Percentiles rank a stretch among this genome's conserved stretches.
phyloP scores from a whole-genome alignment of 2,329 filamentous ascomycete genomes.

The Botryotinia narcissicola region DNA sequence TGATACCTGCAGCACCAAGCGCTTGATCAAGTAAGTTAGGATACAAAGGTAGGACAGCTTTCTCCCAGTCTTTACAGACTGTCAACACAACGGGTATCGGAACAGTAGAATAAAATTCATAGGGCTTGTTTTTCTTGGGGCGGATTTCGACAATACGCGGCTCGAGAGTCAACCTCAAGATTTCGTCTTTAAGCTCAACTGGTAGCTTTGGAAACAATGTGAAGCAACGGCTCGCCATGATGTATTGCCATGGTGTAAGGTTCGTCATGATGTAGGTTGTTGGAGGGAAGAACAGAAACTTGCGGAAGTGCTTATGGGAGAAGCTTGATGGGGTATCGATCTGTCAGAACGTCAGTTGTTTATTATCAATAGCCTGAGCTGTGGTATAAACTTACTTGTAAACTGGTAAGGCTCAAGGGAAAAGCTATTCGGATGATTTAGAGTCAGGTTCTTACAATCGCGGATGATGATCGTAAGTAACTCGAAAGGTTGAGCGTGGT shows the following conservation, averaged over 20 bases:
- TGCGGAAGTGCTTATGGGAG: no score
- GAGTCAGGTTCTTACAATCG: background rate
- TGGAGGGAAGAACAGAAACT: background rate
- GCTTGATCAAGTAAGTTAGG: no score
- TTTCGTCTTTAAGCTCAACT: background rate
- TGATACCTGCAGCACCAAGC: no score
- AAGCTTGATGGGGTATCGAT: fast-evolving
- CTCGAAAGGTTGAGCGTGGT: background rate
- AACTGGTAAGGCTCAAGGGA: background rate
- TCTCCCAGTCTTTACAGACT: background rate
- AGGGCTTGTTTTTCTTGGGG: fast-evolving
- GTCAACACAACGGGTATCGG: background rate
- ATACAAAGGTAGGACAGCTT: background rate
- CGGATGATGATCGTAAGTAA: background rate
- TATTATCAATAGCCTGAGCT: background rate
- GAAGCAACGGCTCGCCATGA: background rate
- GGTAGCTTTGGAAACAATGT: background rate
- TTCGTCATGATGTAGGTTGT: background rate
- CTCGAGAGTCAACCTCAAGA: background rate
- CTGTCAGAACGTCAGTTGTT: background rate
- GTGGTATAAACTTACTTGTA: background rate
- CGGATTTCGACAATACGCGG: background rate
- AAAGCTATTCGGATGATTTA: background rate
- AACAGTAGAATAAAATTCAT: background rate
- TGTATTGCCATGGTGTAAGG: background rate